phyloP scores from a whole-genome alignment of 148 eudicot species.

The Rhododendron molle region DNA sequence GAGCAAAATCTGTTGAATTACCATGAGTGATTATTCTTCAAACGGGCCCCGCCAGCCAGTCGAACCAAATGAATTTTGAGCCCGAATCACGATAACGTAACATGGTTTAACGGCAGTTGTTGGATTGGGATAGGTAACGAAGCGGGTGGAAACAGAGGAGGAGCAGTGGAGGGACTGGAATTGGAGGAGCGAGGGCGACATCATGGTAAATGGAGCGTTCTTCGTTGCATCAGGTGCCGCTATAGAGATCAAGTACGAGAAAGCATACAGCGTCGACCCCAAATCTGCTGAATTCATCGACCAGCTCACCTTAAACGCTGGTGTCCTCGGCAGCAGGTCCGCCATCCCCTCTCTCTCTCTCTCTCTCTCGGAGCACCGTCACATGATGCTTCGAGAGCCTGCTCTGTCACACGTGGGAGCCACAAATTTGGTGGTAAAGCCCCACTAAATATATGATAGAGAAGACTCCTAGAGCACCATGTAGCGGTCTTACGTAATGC shows the following conservation, averaged over 20 bases:
- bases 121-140: background rate
- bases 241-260: constrained; percentile 66
- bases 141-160: constrained; percentile 4
- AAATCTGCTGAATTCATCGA: constrained; percentile 57
- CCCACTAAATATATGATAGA: too few species aligned
- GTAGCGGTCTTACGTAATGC: too few species aligned
- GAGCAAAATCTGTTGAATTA: background rate
- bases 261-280: constrained; percentile 81
- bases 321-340: constrained; percentile 72
- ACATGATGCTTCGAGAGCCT: background rate
- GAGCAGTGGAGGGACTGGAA: background rate
- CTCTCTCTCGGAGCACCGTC: background rate
- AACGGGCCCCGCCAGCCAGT: background rate
- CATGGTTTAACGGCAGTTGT: background rate
- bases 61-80: background rate
- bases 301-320: constrained; percentile 56
- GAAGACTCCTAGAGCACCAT: too few species aligned
- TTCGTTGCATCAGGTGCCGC: constrained; percentile 71
- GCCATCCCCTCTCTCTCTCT: background rate
- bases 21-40: background rate
- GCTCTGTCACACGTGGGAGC: too few species aligned
- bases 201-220: constrained; percentile 16
- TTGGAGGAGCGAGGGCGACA: constrained; percentile 19
- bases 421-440: too few species aligned
- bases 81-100: too few species aligned